Evolutionary conservation across 1,284 basidiomycete genomes (phyloP).

Genomic region (Polyporus tsugae): DNA sequence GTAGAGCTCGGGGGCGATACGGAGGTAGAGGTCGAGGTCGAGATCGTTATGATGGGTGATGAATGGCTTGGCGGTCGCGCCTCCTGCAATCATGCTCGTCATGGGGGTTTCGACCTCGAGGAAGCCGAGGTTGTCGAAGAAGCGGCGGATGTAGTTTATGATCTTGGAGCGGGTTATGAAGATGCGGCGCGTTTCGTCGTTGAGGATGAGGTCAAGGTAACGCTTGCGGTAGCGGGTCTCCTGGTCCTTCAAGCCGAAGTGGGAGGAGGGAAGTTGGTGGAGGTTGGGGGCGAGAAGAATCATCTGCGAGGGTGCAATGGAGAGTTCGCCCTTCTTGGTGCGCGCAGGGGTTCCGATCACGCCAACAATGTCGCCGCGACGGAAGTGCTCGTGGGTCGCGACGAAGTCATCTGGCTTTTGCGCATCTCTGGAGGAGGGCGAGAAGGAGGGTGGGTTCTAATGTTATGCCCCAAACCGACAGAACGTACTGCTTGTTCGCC

Average conservation of each 20-base stretch:
- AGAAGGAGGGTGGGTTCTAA: not conserved
- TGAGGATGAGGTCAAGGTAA: conserved; percentile 98
- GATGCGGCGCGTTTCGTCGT: conserved; percentile 88
- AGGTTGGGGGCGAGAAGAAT: conserved; percentile 94
- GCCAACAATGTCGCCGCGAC: conserved; percentile 96
- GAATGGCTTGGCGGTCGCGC: conserved; percentile 98
- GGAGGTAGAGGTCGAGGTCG: conserved; percentile 96
- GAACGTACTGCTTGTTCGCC: conserved; percentile 85
- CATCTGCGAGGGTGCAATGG: conserved; percentile 86
- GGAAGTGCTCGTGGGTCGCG: conserved; percentile 86
- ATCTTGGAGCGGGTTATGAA: conserved; percentile 92
- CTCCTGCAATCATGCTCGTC: conserved; percentile 97
- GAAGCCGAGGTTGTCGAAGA: conserved; percentile 93
- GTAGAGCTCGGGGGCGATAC: conserved; percentile 97
- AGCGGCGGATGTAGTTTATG: conserved; percentile 92
- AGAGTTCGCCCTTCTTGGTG: conserved; percentile 96
- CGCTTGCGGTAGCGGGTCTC: conserved; percentile 99
- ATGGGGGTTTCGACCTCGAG: conserved; percentile 99
- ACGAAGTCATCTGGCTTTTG: conserved; percentile 76
- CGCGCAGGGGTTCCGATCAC: conserved; percentile 90
- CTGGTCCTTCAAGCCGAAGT: conserved; percentile 94
- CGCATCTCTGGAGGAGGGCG: conserved; percentile 62
- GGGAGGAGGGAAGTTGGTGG: conserved; percentile 92
- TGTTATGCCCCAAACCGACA: not conserved
- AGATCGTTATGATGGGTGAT: conserved; percentile 99